Evolutionary conservation across 2,329 filamentous ascomycete genomes (phyloP).

Genomic region (Septoria petroselini): DNA sequence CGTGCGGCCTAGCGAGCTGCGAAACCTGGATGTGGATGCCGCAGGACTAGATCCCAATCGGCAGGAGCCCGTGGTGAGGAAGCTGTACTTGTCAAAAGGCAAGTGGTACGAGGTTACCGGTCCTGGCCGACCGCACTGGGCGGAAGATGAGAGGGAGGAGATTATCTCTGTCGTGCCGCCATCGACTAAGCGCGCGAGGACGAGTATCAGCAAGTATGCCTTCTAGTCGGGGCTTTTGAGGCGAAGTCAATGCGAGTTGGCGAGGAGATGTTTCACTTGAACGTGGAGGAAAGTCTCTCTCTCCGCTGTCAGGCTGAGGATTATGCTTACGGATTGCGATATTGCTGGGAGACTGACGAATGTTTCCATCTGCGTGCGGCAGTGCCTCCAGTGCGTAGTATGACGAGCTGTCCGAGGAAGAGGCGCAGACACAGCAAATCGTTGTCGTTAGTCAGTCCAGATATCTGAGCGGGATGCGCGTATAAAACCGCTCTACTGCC

Average conservation of each 20-base stretch:
- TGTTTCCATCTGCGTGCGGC: too few species aligned
- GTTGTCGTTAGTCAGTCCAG: too few species aligned
- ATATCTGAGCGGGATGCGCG: too few species aligned
- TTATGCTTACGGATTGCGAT: too few species aligned
- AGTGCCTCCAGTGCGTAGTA: too few species aligned
- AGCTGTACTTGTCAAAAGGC: slow-evolving; percentile 16
- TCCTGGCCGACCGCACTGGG: slow-evolving; percentile 19
- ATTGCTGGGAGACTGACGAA: too few species aligned
- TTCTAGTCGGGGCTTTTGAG: not conserved
- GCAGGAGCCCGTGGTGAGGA: slow-evolving; percentile 14
- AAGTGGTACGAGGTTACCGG: slow-evolving; percentile 23
- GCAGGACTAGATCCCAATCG: slow-evolving; percentile 18
- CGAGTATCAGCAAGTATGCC: not conserved
- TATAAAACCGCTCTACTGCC: too few species aligned
- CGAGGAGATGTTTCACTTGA: not conserved
- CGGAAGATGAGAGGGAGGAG: slow-evolving; percentile 19
- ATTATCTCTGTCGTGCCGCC: not conserved
- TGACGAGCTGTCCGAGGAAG: too few species aligned
- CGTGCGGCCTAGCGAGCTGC: slow-evolving; percentile 3
- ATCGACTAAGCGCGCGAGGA: slow-evolving; percentile 3
- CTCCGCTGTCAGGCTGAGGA: too few species aligned
- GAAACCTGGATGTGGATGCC: slow-evolving; percentile 9
- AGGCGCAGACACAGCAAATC: too few species aligned
- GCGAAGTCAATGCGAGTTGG: not conserved
- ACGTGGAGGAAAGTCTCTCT: too few species aligned